Evolutionary conservation across 2,329 filamentous ascomycete species (phyloP), one percentile per base, ranked within the genome.

Genomic region (Pochonia chlamydosporia): DNA sequence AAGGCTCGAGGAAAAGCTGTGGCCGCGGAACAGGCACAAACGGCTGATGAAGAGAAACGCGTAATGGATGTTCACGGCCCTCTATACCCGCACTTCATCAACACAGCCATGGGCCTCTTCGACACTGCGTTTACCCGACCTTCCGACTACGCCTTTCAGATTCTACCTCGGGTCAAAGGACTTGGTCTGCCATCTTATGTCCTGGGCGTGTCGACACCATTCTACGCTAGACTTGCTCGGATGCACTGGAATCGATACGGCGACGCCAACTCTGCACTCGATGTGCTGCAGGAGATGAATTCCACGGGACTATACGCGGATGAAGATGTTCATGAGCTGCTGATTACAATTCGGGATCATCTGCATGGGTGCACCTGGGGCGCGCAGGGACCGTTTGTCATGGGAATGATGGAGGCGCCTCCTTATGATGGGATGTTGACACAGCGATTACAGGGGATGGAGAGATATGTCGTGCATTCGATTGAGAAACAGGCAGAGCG

Each of bases 111-210:
- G 14, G 66, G 70, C 1, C 70, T 79, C 1, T 69, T 89, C 3
- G 76, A 82, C 54, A 68, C 66, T 2, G 68, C 71, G 2, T 90
- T 87, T 49, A 52, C 59, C 9, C 73, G 70, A 10, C 67, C 78
- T 0, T 89, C 85, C 1, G 70, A 75, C 0, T 70, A 86, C 1
- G 71, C 74, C 0, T 73, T 86, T 39, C 72, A 74, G 39, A 64
- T 90, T 23, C 70, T 91, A 1, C 84, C 86, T 0, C 76, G 78
- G 7, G 69, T 90, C 56, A 87, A 86, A 59, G 71, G 75, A 39
- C 71, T 88, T 1, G 86, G 87, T 2, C 74, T 85, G 2, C 76
- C 79, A 1, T 85, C 84, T 0, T 88, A 85, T 58, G 81, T 88
- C 6, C 74, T 92, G 1, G 87, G 85, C 41, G 83, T 80, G 5